Base-by-base conservation (phyloP, 495 filamentous ascomycete species). In the Copromyces sp. region DNA sequence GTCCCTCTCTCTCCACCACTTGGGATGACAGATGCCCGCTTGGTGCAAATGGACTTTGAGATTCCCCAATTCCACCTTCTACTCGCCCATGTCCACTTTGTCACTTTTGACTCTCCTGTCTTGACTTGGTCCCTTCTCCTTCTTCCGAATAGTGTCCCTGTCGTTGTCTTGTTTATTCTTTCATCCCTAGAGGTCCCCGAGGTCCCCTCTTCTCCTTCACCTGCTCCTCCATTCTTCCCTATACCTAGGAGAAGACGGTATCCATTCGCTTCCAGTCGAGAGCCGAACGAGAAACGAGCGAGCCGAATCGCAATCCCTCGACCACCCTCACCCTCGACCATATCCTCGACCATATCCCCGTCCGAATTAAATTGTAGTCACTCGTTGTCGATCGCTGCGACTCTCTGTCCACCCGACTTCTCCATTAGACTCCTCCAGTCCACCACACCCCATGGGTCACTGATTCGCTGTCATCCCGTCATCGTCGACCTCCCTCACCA, bases 81-180 rank as follows among this genome's bases (percentile, higher is more conserved):
- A 59, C 45, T 44, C 37, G 39, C 40, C 68, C 69, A 39, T 70
- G 16, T 65, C 29, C 29, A 70, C 45, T 59, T n/a, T 39, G 47
- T 71, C 75, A 73, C 74, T 74, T 73, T 61, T 61, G 53, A 61
- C 77, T 71, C 71, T 76, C 71, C 41, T 61, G 39, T 39, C 35
- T 72, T 74, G 61, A 68, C 35, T 74, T 73, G 61, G 73, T 71
- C 44, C 44, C 47, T 59, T 12, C 47, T 59, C 47, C 20, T 53
- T 53, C 45, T 9, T 59, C 47, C 20, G 47, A 59, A 20, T 59
- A 59, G 47, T 59, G 47, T 59, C 47, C 47, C 20, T 59, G 47
- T 59, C 47, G 47, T 32, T 32, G 53, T 61, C 24, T 35, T 61
- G 53, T 61, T 32, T 61, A 35, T 65, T 65, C 24, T 32, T 65